These are phyloP conservation scores for Sporothrix inflata DNA, from an alignment of 2,329 filamentous ascomycete genomes.

Conservation along the genomic window DNA sequence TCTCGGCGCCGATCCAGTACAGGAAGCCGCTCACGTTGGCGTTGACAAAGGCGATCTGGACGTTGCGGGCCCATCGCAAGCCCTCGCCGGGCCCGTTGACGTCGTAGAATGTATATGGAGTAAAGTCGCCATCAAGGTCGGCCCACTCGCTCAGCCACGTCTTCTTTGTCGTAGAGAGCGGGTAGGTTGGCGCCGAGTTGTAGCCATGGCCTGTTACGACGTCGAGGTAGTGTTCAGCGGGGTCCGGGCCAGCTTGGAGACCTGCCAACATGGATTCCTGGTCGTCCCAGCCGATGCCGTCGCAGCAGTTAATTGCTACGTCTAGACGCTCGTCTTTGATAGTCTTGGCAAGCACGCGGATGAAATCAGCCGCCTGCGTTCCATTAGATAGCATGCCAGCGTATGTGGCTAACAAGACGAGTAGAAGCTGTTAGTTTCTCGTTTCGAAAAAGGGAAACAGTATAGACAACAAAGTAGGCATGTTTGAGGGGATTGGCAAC, in stretches of 20 bases:
- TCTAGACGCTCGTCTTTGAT: background rate
- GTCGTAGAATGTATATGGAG: background rate
- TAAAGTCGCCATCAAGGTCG: constrained; percentile 7
- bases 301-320: constrained; percentile 3
- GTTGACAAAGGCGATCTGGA: background rate
- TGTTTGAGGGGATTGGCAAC: too few species aligned
- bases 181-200: background rate
- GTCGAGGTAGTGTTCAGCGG: background rate
- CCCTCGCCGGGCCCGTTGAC: constrained; percentile 13
- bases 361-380: constrained; percentile 3
- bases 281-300: constrained; percentile 18
- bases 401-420: background rate
- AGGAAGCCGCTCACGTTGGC: constrained; percentile 13
- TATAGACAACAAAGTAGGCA: background rate
- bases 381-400: background rate
- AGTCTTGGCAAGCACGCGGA: constrained; percentile 13
- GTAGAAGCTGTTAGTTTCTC: background rate
- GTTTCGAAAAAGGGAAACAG: background rate
- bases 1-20: constrained; percentile 21
- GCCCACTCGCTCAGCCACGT: constrained; percentile 15
- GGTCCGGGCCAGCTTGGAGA: background rate
- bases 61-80: constrained; percentile 5
- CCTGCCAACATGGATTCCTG: constrained; percentile 16
- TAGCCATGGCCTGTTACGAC: constrained; percentile 14
- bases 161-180: constrained; percentile 1